Evolutionary conservation across 2,329 filamentous ascomycete species (phyloP).

Genomic region (Leptographium procerum): DNA sequence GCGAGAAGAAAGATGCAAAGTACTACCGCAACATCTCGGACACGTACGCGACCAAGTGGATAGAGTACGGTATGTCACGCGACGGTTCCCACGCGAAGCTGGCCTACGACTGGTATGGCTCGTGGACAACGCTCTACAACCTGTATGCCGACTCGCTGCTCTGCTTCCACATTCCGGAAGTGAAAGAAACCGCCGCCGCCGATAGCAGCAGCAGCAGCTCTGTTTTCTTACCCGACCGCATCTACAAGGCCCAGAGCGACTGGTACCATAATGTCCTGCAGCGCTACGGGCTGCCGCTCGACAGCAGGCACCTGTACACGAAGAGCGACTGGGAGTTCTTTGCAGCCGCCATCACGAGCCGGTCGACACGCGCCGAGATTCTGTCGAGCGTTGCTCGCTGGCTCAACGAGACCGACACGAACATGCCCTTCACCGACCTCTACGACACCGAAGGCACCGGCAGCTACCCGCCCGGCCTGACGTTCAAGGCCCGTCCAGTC

Average conservation of each 20-base stretch:
- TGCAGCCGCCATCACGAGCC: constrained; percentile 65
- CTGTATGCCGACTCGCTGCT: constrained; percentile 51
- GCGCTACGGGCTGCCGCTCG: constrained; percentile 71
- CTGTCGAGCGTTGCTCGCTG: constrained; percentile 63
- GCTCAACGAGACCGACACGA: constrained; percentile 73
- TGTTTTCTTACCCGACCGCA: constrained; percentile 57
- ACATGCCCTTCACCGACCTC: constrained; percentile 69
- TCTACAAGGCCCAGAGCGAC: constrained; percentile 69
- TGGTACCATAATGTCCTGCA: constrained; percentile 75
- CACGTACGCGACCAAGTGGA: constrained; percentile 59
- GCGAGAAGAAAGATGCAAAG: constrained; percentile 43
- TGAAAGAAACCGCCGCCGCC: background rate
- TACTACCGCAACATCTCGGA: constrained; percentile 53
- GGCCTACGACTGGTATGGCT: constrained; percentile 65
- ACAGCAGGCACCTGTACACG: constrained; percentile 71
- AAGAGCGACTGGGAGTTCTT: constrained; percentile 93
- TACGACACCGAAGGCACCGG: constrained; percentile 72
- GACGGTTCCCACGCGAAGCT: constrained; percentile 61
- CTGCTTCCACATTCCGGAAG: constrained; percentile 19
- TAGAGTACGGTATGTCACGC: constrained; percentile 53
- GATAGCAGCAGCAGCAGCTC: constrained; percentile 13
- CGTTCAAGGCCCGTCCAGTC: constrained; percentile 73
- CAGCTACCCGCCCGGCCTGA: constrained; percentile 59
- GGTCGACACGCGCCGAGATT: constrained; percentile 57
- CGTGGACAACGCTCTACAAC: constrained; percentile 68